phyloP scores from a whole-genome alignment of 2,329 filamentous ascomycete genomes.

The Cercospora citrullina region DNA sequence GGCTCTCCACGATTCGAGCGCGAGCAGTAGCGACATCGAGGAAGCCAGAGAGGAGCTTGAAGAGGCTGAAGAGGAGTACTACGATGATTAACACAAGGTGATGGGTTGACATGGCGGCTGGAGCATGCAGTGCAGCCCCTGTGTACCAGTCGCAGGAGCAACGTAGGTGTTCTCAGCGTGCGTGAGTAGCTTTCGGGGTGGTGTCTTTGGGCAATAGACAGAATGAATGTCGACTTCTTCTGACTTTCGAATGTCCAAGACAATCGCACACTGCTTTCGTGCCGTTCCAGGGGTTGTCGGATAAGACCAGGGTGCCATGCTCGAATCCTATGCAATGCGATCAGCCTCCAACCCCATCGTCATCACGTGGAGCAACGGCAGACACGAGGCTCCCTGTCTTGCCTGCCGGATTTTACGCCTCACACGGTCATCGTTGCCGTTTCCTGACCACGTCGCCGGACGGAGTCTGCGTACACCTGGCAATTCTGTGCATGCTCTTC shows the following conservation, averaged over 20 bases:
- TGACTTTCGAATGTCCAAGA: neutral
- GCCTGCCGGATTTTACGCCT: conserved; percentile 5
- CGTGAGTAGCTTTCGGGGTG: neutral
- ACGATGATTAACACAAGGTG: conserved; percentile 23
- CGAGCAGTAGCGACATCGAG: conserved; percentile 28
- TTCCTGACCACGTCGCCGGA: neutral
- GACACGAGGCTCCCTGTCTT: neutral
- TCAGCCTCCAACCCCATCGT: neutral
- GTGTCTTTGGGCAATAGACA: neutral
- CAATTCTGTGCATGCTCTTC: neutral
- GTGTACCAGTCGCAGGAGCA: neutral
- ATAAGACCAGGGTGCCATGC: neutral
- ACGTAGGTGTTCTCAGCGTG: neutral
- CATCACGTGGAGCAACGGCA: neutral
- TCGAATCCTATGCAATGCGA: neutral
- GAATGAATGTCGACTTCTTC: neutral
- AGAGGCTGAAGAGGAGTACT: conserved; percentile 26
- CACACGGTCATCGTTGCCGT: conserved; percentile 2
- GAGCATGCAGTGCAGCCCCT: neutral
- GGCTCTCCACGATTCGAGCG: conserved; percentile 25
- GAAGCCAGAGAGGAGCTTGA: conserved; percentile 28
- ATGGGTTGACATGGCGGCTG: neutral
- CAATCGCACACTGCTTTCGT: neutral
- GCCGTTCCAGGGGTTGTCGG: neutral
- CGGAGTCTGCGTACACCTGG: neutral